Evolutionary conservation across 352 stramenopile species (phyloP), one percentile per base, ranked within the genome.

Genomic region (Aphanomyces stellatus): DNA sequence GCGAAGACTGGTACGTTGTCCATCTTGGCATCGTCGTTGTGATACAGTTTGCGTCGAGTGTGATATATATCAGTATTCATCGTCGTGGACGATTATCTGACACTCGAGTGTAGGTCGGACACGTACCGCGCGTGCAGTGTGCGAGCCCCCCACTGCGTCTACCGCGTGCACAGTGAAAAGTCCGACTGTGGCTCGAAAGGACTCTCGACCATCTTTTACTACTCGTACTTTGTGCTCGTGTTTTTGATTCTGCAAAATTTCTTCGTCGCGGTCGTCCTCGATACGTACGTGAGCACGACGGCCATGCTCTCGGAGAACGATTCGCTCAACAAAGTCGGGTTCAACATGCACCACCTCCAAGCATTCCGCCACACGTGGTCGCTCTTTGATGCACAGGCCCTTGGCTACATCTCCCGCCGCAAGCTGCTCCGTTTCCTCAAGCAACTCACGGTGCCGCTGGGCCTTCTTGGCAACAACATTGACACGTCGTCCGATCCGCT

Each of bases 171-270:
- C 56, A 3, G 8, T 15, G 76, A 81, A 30, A 55, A 71, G 0
- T 90, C 79, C 34, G 85, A 93, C 59, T 93, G 85, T 40, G 85
- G 85, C 0, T 90, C 82, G 2, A 56, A 80, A 0, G 59, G 72
- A 0, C 74, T 93, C 15, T 90, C 79, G 63, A 75, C 76, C 4
- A 46, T 90, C 4, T 90, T 92, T 59, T 93, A 88, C 70, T 80
- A 91, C 71, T 76, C 72, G 24, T 93, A 92, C 53, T 93, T 90
- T 67, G 61, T 93, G 7, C 71, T 93, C 25, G 82, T 93, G 2
- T 76, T 87, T 13, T 65, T 93, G 24, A 81, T 93, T 53, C 70
- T 93, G 2, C 85, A 91, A 66, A 90, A 93, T 59, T 48, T 93
- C 25, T 93, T 92, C 70, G 78, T 88, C 0, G 84, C 85, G 4